Percentiles rank a stretch among this genome's conserved stretches.
phyloP scores from a whole-genome alignment of 2,329 filamentous ascomycete species.

The Incumbomyces lentus region DNA sequence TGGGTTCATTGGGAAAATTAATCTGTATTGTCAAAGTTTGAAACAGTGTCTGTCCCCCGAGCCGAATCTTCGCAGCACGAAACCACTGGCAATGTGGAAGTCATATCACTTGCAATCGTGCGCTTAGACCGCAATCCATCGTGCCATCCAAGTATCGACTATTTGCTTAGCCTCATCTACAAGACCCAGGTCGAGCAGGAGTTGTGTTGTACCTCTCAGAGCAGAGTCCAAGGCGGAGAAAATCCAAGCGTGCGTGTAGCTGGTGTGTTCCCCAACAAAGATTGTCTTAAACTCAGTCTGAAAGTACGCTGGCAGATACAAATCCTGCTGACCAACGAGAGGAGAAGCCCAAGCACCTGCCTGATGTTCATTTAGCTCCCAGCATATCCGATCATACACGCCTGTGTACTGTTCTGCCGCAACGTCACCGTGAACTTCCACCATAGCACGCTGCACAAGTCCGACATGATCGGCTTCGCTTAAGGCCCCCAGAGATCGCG shows the following conservation, averaged over 20 bases:
- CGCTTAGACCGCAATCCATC: conserved; percentile 42
- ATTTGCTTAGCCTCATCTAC: conserved; percentile 60
- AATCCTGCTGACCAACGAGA: conserved; percentile 53
- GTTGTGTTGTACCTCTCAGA: conserved; percentile 53
- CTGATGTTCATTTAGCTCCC: conserved; percentile 52
- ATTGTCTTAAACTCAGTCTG: conserved; percentile 60
- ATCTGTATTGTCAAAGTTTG: no score
- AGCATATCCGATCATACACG: conserved; percentile 54
- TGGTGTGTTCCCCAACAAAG: conserved; percentile 59
- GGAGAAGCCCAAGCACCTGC: conserved; percentile 54
- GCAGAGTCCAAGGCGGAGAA: conserved; percentile 55
- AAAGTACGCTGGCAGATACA: conserved; percentile 64
- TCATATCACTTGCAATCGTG: no score
- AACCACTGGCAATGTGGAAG: no score
- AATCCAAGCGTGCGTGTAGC: conserved; percentile 53
- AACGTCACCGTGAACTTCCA: conserved; percentile 54
- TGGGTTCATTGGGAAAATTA: no score
- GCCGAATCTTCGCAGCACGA: no score
- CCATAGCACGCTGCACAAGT: conserved; percentile 49
- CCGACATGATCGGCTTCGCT: conserved; percentile 20
- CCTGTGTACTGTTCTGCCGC: conserved; percentile 55
- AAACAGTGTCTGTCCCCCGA: no score
- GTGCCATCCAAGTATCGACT: conserved; percentile 57
- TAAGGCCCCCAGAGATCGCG: conserved; percentile 21
- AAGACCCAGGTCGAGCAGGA: conserved; percentile 52